Evolutionary conservation across 805 yeast genomes (phyloP), one percentile per base, ranked within the genome.

Genomic region (Kodamaea hsintzibuensis): DNA sequence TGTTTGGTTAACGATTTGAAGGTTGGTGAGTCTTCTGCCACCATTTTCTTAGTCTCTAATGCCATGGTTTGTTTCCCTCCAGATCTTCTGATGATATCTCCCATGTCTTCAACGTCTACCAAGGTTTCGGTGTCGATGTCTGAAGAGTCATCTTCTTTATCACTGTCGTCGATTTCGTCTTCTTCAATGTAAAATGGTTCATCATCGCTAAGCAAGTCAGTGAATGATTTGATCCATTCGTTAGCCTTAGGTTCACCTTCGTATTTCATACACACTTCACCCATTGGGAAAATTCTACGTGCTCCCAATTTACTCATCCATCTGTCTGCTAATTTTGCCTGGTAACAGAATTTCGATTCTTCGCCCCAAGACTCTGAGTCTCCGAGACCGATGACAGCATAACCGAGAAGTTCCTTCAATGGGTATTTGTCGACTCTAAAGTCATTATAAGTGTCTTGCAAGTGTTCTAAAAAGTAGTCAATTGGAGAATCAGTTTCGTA

Each of bases 401-500:
- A 92, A 0, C 97, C 98, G 4, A 85, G 77, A 16, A 92, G 67
- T 40, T 78, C 70, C 30, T 81, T 74, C 61, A 91, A 73, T 2
- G 97, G 97, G 59, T 82, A 85, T 57, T 89, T 89, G 64, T 91
- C 96, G 35, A 91, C 82, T 60, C 97, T 79, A 73, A 90, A 90
- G 68, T 91, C 98, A 57, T 86, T 86, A 56, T 82, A 82, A 1
- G 96, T 90, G 52, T 91, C 97, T 57, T 82, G 79, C 59, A 91
- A 74, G 44, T 89, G 84, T 62, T 89, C 96, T 53, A 91, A 73
- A 68, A 91, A 90, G 65, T 84, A 92, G 68, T 91, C 98, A 33
- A 92, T 78, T 12, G 98, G 97, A 1, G 96, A 89, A 67, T 91
- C 98, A 0, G 92, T 88, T 59, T 91, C 97, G 65, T 91, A 91